Evolutionary conservation across 2,329 filamentous ascomycete species (phyloP).

Genomic region (Paecilomyces sp.): DNA sequence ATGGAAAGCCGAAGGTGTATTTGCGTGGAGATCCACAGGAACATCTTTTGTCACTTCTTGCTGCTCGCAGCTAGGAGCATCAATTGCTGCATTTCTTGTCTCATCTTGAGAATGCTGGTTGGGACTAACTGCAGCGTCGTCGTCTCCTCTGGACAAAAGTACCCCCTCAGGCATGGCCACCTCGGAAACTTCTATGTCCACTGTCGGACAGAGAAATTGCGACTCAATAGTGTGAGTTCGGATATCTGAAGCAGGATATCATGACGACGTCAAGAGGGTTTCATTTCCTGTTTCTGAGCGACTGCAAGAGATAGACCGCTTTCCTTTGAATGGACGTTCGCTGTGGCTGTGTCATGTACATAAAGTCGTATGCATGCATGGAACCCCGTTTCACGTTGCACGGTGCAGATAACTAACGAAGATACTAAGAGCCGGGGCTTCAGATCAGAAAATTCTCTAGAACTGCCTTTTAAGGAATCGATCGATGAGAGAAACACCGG

Average conservation of each 20-base stretch:
- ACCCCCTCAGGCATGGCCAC: background rate
- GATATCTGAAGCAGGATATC: background rate
- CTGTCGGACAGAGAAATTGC: background rate
- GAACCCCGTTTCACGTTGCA: background rate
- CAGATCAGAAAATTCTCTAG: background rate
- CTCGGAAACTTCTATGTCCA: background rate
- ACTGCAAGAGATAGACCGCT: background rate
- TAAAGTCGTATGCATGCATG: background rate
- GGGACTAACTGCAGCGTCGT: background rate
- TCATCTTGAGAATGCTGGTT: background rate
- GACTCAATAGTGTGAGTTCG: background rate
- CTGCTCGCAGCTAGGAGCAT: background rate
- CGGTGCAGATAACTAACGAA: background rate
- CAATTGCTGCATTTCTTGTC: background rate
- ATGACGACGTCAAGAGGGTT: background rate
- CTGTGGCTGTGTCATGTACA: background rate
- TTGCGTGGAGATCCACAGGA: background rate
- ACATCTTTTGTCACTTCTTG: background rate
- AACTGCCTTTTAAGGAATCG: background rate
- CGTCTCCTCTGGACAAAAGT: background rate
- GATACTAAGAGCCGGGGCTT: background rate
- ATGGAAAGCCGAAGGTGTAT: slow-evolving; percentile 9
- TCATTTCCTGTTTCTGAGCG: background rate
- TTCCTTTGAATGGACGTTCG: background rate
- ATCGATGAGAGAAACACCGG: background rate